These are phyloP conservation scores for Allium sativum DNA, from an alignment of 106 monocot species.

Conservation along the genomic window DNA sequence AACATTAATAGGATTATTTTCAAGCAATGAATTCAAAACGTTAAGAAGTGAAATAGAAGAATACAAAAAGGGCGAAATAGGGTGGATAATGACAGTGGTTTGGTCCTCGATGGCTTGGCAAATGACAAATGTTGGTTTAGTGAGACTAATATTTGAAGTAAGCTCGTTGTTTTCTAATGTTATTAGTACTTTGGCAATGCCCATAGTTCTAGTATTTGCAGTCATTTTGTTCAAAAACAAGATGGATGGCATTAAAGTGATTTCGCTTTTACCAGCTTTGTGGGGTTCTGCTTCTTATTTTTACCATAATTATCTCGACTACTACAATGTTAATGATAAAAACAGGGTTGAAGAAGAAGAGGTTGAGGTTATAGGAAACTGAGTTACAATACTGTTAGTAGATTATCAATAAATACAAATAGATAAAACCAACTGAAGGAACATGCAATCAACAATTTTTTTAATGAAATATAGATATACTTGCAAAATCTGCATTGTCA, in stretches of 20 bases:
- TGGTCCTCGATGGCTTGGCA: slow-evolving; percentile 41
- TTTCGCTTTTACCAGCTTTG: slow-evolving; percentile 31
- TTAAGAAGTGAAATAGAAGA: slow-evolving; percentile 18
- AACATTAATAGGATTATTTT: slow-evolving; percentile 22
- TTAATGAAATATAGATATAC: too few species aligned
- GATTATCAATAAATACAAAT: too few species aligned
- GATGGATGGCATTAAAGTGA: slow-evolving; percentile 37
- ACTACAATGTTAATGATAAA: too few species aligned
- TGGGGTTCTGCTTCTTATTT: slow-evolving; percentile 45
- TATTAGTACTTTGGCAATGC: slow-evolving; percentile 22
- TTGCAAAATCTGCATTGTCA: too few species aligned
- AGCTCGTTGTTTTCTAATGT: slow-evolving; percentile 47
- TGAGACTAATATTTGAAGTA: slow-evolving; percentile 25
- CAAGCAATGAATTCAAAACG: slow-evolving; percentile 24
- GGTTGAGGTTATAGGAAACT: not conserved
- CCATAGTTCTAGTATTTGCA: slow-evolving; percentile 44
- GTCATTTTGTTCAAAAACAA: slow-evolving; percentile 39
- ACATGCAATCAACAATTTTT: too few species aligned
- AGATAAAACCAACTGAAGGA: too few species aligned
- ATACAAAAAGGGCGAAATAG: slow-evolving; percentile 18
- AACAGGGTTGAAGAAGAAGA: slow-evolving; percentile 6
- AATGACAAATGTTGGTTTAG: slow-evolving; percentile 16
- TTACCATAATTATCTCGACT: slow-evolving; percentile 40
- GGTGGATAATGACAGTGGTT: slow-evolving; percentile 30
- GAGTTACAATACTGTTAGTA: too few species aligned